A percentile compares a stretch with the other conserved stretches of the same genome.
These are phyloP conservation scores for Aspergillus nomiae DNA, from an alignment of 2,329 filamentous ascomycete genomes.

Conservation along the genomic window DNA sequence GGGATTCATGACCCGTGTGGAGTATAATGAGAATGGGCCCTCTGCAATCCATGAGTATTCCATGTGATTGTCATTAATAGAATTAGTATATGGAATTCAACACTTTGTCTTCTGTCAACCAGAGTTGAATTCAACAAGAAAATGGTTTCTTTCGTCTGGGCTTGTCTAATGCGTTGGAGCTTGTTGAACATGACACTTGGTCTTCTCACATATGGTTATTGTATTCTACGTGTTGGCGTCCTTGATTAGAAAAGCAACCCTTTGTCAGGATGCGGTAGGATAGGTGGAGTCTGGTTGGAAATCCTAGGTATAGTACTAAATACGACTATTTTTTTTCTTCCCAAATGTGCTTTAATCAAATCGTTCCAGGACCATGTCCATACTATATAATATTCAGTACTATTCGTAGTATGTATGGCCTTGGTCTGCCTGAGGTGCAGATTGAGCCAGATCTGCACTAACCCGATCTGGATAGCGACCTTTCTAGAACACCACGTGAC, in stretches of 20 bases:
- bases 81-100: slow-evolving; percentile 2
- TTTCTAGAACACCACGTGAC: not conserved
- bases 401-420: too few species aligned
- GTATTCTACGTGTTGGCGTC: slow-evolving; percentile 27
- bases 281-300: slow-evolving; percentile 26
- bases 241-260: slow-evolving; percentile 25
- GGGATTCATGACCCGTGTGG: slow-evolving; percentile 68
- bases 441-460: not conserved
- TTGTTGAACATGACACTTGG: not conserved
- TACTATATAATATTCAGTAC: too few species aligned
- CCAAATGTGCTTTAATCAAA: too few species aligned
- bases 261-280: slow-evolving; percentile 24
- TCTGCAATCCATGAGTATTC: slow-evolving; percentile 62
- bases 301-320: slow-evolving; percentile 15
- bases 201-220: slow-evolving; percentile 10
- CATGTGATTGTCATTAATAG: slow-evolving; percentile 31
- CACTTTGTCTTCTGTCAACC: slow-evolving; percentile 7
- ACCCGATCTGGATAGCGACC: not conserved
- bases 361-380: too few species aligned
- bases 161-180: not conserved
- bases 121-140: slow-evolving; percentile 12
- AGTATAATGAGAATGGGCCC: slow-evolving; percentile 69
- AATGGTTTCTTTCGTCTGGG: not conserved
- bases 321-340: slow-evolving; percentile 5
- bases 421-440: not conserved